These are phyloP conservation scores for Phaeosphaeriaceae sp. DNA, from an alignment of 2,329 filamentous ascomycete species.

Conservation along the genomic window DNA sequence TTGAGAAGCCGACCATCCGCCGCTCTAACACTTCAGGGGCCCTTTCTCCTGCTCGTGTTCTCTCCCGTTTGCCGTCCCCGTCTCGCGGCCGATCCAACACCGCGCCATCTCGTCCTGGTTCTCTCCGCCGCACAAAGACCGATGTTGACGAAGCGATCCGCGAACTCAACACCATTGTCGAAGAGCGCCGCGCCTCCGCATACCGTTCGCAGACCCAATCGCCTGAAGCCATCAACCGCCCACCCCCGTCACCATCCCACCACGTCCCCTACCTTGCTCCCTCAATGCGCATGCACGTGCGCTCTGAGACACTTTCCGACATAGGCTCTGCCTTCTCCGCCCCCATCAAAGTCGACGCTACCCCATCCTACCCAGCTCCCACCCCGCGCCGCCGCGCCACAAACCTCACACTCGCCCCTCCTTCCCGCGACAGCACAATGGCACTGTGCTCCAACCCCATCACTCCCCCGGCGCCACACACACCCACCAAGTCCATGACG, in stretches of 20 bases:
- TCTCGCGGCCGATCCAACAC: slow-evolving; percentile 46
- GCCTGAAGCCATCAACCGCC: slow-evolving; percentile 33
- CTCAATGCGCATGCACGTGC: slow-evolving; percentile 52
- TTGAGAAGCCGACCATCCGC: slow-evolving; percentile 28
- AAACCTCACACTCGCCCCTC: slow-evolving; percentile 34
- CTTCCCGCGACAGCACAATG: slow-evolving; percentile 25
- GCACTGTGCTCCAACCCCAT: slow-evolving; percentile 45
- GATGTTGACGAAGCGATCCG: slow-evolving; percentile 56
- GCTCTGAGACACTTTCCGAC: slow-evolving; percentile 56
- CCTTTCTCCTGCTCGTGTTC: slow-evolving; percentile 28
- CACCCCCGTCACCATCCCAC: slow-evolving; percentile 44
- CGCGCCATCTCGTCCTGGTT: slow-evolving; percentile 43
- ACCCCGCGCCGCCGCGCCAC: slow-evolving; percentile 24
- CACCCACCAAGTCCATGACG: slow-evolving; percentile 42
- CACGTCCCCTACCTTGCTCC: slow-evolving; percentile 58
- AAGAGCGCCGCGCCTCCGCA: slow-evolving; percentile 53
- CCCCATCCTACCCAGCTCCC: slow-evolving; percentile 7
- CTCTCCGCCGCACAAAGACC: slow-evolving; percentile 45
- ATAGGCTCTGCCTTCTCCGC: slow-evolving; percentile 57
- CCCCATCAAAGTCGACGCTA: slow-evolving; percentile 39
- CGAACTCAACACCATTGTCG: slow-evolving; percentile 58
- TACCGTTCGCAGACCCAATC: slow-evolving; percentile 40
- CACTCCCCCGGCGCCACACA: slow-evolving; percentile 41
- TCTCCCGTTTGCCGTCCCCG: slow-evolving; percentile 42
- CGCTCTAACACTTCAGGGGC: slow-evolving; percentile 38